Base-by-base conservation (phyloP, 2,329 filamentous ascomycete species). In the Cladosporium sp. region DNA sequence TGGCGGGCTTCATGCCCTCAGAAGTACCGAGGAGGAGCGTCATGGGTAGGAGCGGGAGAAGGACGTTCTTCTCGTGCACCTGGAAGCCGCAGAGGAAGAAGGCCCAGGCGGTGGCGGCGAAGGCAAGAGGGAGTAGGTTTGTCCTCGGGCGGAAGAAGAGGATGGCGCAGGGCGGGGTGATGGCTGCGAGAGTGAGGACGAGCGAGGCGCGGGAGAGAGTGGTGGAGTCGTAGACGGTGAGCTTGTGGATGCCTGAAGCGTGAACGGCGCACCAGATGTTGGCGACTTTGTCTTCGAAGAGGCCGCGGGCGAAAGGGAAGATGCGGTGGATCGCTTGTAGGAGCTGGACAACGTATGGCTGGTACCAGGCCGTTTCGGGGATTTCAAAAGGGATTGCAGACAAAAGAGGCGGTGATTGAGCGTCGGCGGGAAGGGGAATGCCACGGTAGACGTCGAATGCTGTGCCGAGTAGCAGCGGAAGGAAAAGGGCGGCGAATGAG, bases 1-100 rank as follows among this genome's bases (percentile, higher is more conserved):
- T 82, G 49, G 85, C 83, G 55, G 87, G 86, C 55, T 82, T 82
- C 46, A 98, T 73, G 0, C 92, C 92, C 45, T 87, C 81, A 57
- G 85, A 82, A 13, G 87, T 84, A 13, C 87, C 87, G 37, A 98
- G 77, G 4, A 97, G 77, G 6, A 96, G 72, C 0, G 91, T 97
- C 87, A 95, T 95, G 0, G 93, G 93, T 67, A 97, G 81, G 43
- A 98, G 76, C 1, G 93, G 95, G 2, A 98, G 80, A 4, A 98
- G 77, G 0, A 95, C 89, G 59, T 91, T 96, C 78, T 98, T 98
- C 73, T 98, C 93, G 64, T 98, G 93, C 0, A 98, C 95, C 67
- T 98, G 93, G 68, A 95, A 98, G 63, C 89, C 95, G 73, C 95
- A 97, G 13, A 98, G 77, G 69, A 97, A 98, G 76, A 98, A 98